These are phyloP conservation scores for Stachybotrys chlorohalonatus DNA, from an alignment of 2,329 filamentous ascomycete genomes.

Conservation along the genomic window DNA sequence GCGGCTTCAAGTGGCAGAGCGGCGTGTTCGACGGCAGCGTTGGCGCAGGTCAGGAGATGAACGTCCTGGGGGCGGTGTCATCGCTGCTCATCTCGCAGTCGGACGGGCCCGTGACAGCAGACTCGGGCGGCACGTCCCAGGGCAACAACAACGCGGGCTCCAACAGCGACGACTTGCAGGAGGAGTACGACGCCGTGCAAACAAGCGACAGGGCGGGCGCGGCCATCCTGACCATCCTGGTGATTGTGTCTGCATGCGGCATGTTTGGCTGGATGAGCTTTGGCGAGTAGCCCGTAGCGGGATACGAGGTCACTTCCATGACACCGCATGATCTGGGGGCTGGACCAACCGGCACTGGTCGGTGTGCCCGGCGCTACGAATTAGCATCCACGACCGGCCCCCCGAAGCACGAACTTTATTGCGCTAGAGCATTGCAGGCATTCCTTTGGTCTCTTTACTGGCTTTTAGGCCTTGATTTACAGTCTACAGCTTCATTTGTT, in stretches of 20 bases:
- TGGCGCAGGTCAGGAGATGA: constrained; percentile 53
- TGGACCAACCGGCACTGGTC: no score
- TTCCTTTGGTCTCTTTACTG: no score
- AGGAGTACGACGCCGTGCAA: constrained; percentile 24
- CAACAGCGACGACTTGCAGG: constrained; percentile 23
- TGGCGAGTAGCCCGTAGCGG: constrained; percentile 13
- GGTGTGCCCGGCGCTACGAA: no score
- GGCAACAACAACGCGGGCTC: constrained; percentile 34
- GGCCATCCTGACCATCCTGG: constrained; percentile 35
- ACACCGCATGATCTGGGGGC: no score
- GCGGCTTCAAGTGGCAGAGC: constrained; percentile 45
- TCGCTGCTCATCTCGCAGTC: constrained; percentile 36
- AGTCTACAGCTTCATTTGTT: neutral
- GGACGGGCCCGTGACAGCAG: constrained; percentile 32
- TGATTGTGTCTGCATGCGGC: constrained; percentile 28
- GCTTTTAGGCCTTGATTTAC: no score
- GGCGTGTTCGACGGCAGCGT: constrained; percentile 43
- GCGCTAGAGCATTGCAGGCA: no score
- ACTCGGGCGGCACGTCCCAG: constrained; percentile 41
- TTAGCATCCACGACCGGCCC: no score
- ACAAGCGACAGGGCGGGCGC: constrained; percentile 38
- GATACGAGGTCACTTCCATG: neutral
- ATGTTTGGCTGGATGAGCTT: constrained; percentile 41
- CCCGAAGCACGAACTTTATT: no score
- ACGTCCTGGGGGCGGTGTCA: constrained; percentile 45